phyloP scores from a whole-genome alignment of 2,329 filamentous ascomycete genomes.

The Clonostachys byssicola region DNA sequence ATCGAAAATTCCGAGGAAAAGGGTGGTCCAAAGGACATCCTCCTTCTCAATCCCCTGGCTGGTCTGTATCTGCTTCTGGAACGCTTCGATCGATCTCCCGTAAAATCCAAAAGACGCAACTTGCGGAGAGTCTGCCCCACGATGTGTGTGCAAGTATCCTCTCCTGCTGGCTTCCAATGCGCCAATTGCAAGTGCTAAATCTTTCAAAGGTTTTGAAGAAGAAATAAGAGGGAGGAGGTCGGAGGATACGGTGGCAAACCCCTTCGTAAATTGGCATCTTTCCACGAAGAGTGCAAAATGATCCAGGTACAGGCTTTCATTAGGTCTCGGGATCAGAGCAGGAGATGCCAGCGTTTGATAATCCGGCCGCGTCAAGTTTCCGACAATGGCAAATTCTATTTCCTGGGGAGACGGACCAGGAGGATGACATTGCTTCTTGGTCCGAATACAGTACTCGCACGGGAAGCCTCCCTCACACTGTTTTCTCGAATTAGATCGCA shows the following conservation, averaged over 20 bases:
- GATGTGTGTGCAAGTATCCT: not conserved
- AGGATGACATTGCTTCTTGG: constrained; percentile 11
- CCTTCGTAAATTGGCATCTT: constrained; percentile 10
- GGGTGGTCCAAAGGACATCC: constrained; percentile 15
- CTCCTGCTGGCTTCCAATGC: constrained; percentile 15
- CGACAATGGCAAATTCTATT: constrained; percentile 6
- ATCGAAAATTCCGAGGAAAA: constrained; percentile 18
- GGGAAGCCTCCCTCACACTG: constrained; percentile 16
- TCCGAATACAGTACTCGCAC: constrained; percentile 16
- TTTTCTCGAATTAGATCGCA: not conserved
- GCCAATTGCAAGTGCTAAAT: constrained; percentile 14
- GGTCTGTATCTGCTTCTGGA: constrained; percentile 5
- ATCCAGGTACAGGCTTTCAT: constrained; percentile 3
- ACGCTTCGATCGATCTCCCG: constrained; percentile 7
- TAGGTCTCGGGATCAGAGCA: not conserved
- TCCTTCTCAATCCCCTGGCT: not conserved
- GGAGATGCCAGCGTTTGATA: not conserved
- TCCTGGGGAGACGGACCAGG: not conserved
- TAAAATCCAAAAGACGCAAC: constrained; percentile 10
- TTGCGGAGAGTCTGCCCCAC: not conserved
- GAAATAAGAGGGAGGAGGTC: constrained; percentile 11
- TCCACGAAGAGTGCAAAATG: constrained; percentile 10
- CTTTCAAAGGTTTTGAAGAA: constrained; percentile 5
- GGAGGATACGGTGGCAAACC: constrained; percentile 1
- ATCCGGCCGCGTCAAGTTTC: not conserved